phyloP scores from a whole-genome alignment of 2,329 filamentous ascomycete species.

The Zalaria sp. region DNA sequence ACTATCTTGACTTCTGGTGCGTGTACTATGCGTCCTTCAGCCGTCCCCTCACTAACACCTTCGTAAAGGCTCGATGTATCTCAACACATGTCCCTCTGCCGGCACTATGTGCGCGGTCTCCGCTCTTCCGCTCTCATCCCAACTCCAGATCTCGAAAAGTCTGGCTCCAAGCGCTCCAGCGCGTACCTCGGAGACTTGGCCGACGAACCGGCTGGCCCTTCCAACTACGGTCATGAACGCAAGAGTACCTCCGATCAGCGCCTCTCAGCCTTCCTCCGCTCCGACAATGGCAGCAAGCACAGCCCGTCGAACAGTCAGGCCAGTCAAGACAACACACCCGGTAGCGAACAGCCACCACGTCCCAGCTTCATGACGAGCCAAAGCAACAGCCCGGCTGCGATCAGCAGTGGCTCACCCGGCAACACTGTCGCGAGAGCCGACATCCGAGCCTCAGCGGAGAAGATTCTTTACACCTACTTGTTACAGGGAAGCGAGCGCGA shows the following conservation, averaged over 20 bases:
- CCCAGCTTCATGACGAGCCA: slow-evolving; percentile 50
- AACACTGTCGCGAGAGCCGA: slow-evolving; percentile 80
- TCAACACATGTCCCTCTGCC: slow-evolving; percentile 94
- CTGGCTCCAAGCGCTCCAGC: slow-evolving; percentile 72
- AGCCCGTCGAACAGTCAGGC: slow-evolving; percentile 34
- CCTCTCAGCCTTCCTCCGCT: slow-evolving; percentile 76
- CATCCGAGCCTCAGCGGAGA: slow-evolving; percentile 85
- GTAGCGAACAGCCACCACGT: slow-evolving; percentile 34
- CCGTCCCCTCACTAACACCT: slow-evolving; percentile 5
- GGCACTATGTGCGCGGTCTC: slow-evolving; percentile 92
- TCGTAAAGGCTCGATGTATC: slow-evolving; percentile 87
- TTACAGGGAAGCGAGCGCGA: slow-evolving; percentile 92
- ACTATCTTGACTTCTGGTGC: slow-evolving; percentile 97
- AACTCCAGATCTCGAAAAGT: slow-evolving; percentile 78
- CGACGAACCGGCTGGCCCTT: slow-evolving; percentile 20
- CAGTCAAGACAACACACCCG: slow-evolving; percentile 33
- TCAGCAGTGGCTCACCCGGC: slow-evolving; percentile 26
- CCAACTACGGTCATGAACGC: slow-evolving; percentile 29
- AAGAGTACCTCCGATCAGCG: slow-evolving; percentile 71
- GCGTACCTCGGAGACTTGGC: slow-evolving; percentile 49
- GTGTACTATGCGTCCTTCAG: slow-evolving; percentile 13
- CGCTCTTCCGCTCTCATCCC: slow-evolving; percentile 84
- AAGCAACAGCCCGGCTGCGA: slow-evolving; percentile 14
- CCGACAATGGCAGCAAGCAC: slow-evolving; percentile 31
- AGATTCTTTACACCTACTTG: slow-evolving; percentile 96